phyloP scores from a whole-genome alignment of 768 basidiomycete genomes.

The Xanthoconium stramineum region DNA sequence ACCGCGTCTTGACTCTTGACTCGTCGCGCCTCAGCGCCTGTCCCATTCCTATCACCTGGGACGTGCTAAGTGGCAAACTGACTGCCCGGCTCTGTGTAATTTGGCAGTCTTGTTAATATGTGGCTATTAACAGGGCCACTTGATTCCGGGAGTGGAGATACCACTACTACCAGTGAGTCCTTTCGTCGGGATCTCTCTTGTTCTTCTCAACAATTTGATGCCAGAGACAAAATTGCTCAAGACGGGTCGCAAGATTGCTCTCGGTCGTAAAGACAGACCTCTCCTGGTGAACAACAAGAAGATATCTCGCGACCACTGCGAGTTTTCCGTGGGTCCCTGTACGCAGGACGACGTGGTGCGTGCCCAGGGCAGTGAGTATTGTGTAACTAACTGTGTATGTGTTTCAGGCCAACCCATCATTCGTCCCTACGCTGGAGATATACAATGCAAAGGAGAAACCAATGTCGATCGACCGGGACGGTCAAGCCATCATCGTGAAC shows the following conservation, averaged over 20 bases:
- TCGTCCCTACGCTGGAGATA: constrained; percentile 48
- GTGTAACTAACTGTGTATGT: not conserved
- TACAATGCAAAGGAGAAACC: constrained; percentile 47
- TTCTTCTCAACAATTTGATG: not conserved
- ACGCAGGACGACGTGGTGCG: constrained; percentile 55
- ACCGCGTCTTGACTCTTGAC: constrained; percentile 1
- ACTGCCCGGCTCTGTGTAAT: not conserved
- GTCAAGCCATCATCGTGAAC: constrained; percentile 33
- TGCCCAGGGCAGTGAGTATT: not conserved
- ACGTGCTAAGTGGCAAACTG: too few relatives aligned
- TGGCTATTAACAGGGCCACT: constrained; percentile 57
- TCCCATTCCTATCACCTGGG: too few relatives aligned
- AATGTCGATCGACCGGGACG: constrained; percentile 40
- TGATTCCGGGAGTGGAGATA: constrained; percentile 38
- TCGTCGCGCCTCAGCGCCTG: not conserved
- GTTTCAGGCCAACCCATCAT: constrained; percentile 46
- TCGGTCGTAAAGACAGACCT: constrained; percentile 57
- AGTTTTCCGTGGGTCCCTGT: constrained; percentile 53
- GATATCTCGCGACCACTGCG: constrained; percentile 60
- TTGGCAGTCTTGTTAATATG: constrained; percentile 31
- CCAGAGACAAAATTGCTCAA: constrained; percentile 60
- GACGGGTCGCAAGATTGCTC: constrained; percentile 46
- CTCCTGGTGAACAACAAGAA: constrained; percentile 58
- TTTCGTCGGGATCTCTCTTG: constrained; percentile 22
- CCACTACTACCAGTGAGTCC: constrained; percentile 39